Evolutionary conservation across 352 stramenopile species (phyloP).

Genomic region (Stramenopiles sp.): DNA sequence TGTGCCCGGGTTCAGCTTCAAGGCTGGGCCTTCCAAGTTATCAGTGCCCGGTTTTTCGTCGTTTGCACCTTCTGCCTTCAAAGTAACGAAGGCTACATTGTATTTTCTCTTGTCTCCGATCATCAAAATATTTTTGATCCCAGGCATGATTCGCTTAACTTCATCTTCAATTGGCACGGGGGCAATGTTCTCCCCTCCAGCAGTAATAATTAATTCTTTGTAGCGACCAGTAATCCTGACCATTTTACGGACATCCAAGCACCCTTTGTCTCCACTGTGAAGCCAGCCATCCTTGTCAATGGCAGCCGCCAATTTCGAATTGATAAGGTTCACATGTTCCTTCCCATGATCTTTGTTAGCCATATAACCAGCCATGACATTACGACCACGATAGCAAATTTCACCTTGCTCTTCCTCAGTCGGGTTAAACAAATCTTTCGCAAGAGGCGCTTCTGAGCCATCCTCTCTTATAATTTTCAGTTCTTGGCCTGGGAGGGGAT

Average conservation of each 20-base stretch:
- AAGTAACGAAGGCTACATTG: constrained; percentile 56
- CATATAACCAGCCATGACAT: constrained; percentile 68
- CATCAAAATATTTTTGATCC: constrained; percentile 69
- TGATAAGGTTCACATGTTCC: constrained; percentile 22
- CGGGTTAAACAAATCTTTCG: constrained; percentile 32
- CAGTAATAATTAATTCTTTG: constrained; percentile 84
- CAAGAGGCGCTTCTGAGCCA: constrained; percentile 26
- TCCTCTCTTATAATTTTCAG: constrained; percentile 27
- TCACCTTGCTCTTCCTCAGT: constrained; percentile 39
- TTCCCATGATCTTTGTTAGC: constrained; percentile 31
- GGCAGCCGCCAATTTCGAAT: constrained; percentile 42
- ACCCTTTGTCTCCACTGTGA: constrained; percentile 72
- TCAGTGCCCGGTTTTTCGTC: constrained; percentile 37
- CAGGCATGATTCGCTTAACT: constrained; percentile 57
- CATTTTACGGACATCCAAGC: constrained; percentile 69
- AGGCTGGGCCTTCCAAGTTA: constrained; percentile 60
- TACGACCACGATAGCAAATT: constrained; percentile 48
- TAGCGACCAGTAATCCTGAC: constrained; percentile 81
- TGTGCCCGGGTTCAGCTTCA: constrained; percentile 81
- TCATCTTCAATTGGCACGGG: constrained; percentile 70
- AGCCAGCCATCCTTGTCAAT: constrained; percentile 77
- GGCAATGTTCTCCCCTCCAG: constrained; percentile 82
- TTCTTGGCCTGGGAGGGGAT: constrained; percentile 34
- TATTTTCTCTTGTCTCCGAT: constrained; percentile 80
- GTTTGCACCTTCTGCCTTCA: constrained; percentile 50